Conservation (phyloP, 257 asterid genomes). For the Solanum gracilifrons region DNA sequence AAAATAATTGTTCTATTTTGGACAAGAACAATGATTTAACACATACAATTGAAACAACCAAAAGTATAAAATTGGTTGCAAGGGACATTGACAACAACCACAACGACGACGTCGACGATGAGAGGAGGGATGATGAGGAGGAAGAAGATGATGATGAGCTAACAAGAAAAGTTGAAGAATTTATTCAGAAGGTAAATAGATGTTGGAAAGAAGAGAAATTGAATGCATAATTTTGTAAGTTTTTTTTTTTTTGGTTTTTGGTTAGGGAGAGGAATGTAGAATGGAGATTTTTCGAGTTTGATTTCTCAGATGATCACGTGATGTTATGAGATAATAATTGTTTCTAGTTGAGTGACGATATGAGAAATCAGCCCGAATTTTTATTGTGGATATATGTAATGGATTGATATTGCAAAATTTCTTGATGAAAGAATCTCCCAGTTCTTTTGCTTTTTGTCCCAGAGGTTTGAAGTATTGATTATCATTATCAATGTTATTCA, state of each 20-base stretch:
- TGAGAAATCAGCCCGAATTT: background rate
- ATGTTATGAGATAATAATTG: background rate
- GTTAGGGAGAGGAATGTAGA: background rate
- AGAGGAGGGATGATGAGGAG: background rate
- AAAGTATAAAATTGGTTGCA: background rate
- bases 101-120: background rate
- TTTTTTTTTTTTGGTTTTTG: background rate
- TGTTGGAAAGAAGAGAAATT: slow-evolving; percentile 38
- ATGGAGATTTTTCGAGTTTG: background rate
- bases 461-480: background rate
- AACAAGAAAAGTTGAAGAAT: slow-evolving; percentile 39
- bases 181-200: slow-evolving; percentile 36
- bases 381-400: background rate
- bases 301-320: background rate
- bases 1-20: background rate
- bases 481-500: background rate
- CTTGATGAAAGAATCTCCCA: background rate
- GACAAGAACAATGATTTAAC: background rate
- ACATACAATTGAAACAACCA: background rate
- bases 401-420: background rate
- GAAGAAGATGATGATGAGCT: slow-evolving; percentile 14
- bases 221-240: background rate
- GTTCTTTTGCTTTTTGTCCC: background rate
- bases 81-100: background rate
- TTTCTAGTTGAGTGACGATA: background rate